Base-by-base conservation (phyloP, 2,329 filamentous ascomycete genomes). In the Penicillium sp. region DNA sequence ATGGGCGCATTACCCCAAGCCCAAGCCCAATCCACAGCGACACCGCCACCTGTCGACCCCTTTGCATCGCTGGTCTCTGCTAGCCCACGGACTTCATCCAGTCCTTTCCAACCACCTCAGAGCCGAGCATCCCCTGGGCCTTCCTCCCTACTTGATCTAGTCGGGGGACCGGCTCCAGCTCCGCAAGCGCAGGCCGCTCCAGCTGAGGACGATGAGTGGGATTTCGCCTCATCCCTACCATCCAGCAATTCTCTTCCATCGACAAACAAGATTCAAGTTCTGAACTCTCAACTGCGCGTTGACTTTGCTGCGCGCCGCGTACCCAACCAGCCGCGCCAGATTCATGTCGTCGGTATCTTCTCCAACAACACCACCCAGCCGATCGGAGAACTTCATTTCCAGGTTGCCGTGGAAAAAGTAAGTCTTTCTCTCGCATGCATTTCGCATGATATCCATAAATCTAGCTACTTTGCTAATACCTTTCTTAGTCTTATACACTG, bases 321-420 rank as follows among this genome's bases (percentile, higher is more conserved):
- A 71, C 80, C 48, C 75, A 81, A 46, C 68, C 81, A 56, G 74
- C 77, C 52, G 77, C 85, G 60, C 75, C 85, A 69, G 2, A 85
- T 97, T 43, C 81, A 84, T 29, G 83, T 97, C 44, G 77, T 86
- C 4, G 90, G 92, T 59, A 81, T 83, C n/a, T 96, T 97, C 71
- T 92, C 91, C 16, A 99, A 96, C 71, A 88, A 84, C 56, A 89
- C 87, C 1, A 75, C 83, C 2, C 83, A 89, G 65, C 83, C 85
- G 0, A 82, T 99, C 21, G 83, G 83, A 3, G 89, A 95, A 60
- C 78, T 99, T 29, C 92, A 93, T 55, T 96, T 97, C 68, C 91
- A 96, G 72, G 82, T 96, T 38, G 94, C 94, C 3, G 93, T 97
- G 29, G 94, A 93, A 56, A 97, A 93, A 84, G 92, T 95, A 78